A percentile compares a stretch with the other conserved stretches of the same genome.
These are phyloP conservation scores for Coleophoma cylindrospora DNA, from an alignment of 2,329 filamentous ascomycete genomes.

Conservation along the genomic window DNA sequence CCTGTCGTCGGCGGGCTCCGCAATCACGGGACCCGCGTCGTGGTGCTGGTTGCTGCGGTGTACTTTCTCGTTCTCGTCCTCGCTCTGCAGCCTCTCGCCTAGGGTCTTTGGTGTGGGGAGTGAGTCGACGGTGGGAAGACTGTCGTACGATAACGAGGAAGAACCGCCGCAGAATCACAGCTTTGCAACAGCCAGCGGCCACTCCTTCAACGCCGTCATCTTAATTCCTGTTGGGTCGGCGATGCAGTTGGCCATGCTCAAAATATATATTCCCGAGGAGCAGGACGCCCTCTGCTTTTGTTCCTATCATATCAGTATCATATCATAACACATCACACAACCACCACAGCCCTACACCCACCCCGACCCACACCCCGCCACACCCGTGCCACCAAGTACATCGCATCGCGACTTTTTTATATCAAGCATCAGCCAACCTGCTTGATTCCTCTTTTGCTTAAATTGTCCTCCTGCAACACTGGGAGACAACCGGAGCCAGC, in stretches of 20 bases:
- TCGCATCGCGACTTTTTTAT: neutral
- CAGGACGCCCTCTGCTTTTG: neutral
- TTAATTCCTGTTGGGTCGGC: neutral
- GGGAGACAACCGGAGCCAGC: neutral
- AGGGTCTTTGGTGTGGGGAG: neutral
- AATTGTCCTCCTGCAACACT: neutral
- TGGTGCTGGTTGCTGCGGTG: too few species aligned
- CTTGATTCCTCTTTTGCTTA: neutral
- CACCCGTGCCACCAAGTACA: neutral
- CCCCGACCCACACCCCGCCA: neutral
- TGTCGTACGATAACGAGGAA: neutral
- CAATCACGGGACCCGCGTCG: too few species aligned
- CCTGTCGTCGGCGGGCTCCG: too few species aligned
- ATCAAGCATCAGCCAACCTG: neutral
- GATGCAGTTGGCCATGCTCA: neutral
- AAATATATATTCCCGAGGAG: constrained; percentile 12
- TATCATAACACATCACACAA: neutral
- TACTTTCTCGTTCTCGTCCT: too few species aligned
- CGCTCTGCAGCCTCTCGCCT: too few species aligned
- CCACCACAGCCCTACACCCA: neutral
- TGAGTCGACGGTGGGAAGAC: neutral
- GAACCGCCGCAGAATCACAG: neutral
- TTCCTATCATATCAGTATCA: neutral
- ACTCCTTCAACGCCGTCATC: neutral
- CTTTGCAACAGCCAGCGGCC: neutral